Evolutionary conservation across 1,284 basidiomycete genomes (phyloP), one percentile per base, ranked within the genome.

Genomic region (Boletus semigastroideus): DNA sequence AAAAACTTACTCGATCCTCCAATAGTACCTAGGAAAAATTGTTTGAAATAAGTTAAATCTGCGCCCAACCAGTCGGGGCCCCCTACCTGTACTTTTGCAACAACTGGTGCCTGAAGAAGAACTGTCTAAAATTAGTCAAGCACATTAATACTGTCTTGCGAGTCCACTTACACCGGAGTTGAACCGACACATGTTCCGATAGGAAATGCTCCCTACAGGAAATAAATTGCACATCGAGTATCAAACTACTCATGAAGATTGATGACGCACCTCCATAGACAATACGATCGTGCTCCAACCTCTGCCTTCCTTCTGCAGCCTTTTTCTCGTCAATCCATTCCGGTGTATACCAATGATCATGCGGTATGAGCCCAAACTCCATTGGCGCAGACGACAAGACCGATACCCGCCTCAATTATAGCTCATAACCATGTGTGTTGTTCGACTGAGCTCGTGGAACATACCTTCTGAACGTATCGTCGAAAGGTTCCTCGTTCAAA

Each of bases 151-250:
- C 49, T 22, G 33, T 37, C 42, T 16, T 5, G 31, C 9, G 5
- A 5, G 9, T 22, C 27, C 16, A 67, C 87, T 69, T 68, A 90
- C 89, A 27, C 90, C 90, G 27, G 87, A 88, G 63, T 92, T 89
- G 74, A 88, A 94, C 28, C 92, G 80, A 69, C 90, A 93, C 88
- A 92, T 84, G 58, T 86, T 85, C 20, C 84, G 76, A 60, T 86
- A 86, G 10, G 79, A 61, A 37, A 81, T 71, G 59, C 79, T 81
- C 36, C 74, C 80, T 82, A 46, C 2, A 44, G 25, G 14, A 48
- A 38, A 37, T 49, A 20, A 31, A 39, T n/a, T 4, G 5, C 39
- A 33, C 27, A 37, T 13, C 13, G 37, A 6, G 46, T 10, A 16
- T 28, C 20, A 22, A 20, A 8, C 1, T 5, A 14, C 8, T 16